These are phyloP conservation scores for Sporothrix pallida DNA, from an alignment of 2,329 filamentous ascomycete genomes.

Conservation along the genomic window DNA sequence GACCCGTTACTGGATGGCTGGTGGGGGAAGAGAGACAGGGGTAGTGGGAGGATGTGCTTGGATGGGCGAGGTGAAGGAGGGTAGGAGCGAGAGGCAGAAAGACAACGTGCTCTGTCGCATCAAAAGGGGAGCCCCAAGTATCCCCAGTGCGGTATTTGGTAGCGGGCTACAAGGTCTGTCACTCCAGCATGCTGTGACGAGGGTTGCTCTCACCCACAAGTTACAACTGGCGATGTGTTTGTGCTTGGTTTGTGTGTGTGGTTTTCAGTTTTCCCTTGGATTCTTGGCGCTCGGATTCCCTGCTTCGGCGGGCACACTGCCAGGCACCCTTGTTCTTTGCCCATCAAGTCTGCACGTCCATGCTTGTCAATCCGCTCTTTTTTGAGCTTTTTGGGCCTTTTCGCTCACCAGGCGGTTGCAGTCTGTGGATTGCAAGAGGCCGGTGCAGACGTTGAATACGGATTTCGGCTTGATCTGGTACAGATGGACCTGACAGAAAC, in stretches of 20 bases:
- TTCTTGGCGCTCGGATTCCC: slow-evolving; percentile 22
- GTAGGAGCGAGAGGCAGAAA: neutral
- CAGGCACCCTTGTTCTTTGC: slow-evolving; percentile 3
- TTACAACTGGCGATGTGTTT: neutral
- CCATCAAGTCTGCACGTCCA: slow-evolving; percentile 5
- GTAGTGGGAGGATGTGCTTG: slow-evolving; percentile 2
- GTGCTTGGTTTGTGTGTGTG: neutral
- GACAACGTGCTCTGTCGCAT: slow-evolving; percentile 19
- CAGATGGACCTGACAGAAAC: slow-evolving; percentile 10
- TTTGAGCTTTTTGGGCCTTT: neutral
- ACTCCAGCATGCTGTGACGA: slow-evolving; percentile 9
- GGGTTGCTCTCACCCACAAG: neutral
- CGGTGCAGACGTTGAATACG: slow-evolving; percentile 22
- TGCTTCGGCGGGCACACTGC: slow-evolving; percentile 25
- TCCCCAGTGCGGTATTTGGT: neutral
- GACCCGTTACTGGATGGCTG: slow-evolving; percentile 30
- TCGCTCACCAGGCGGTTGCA: neutral
- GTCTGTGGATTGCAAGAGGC: slow-evolving; percentile 27
- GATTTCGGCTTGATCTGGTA: neutral
- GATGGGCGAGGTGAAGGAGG: slow-evolving; percentile 6
- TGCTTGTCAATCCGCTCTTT: neutral
- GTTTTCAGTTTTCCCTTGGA: neutral
- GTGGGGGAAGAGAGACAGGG: slow-evolving; percentile 20
- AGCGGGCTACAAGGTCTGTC: neutral
- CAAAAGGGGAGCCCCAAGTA: neutral